Base-by-base conservation (phyloP, 768 basidiomycete genomes). In the Rhodotorula kratochvilovae region DNA sequence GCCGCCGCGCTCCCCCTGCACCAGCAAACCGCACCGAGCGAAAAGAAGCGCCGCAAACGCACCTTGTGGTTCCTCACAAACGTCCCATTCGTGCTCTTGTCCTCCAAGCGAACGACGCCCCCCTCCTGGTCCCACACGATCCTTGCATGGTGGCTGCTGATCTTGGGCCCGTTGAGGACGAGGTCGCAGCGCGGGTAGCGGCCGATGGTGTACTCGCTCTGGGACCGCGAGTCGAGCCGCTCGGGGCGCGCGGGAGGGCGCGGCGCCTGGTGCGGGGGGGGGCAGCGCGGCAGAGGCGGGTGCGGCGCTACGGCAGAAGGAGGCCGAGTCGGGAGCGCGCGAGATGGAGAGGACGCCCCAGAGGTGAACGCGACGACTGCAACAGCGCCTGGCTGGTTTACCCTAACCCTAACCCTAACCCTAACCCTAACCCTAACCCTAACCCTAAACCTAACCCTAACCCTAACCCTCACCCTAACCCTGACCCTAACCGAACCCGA, bases 1-100 rank as follows among this genome's bases (percentile, higher is more conserved):
- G n/a, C n/a, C n/a, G n/a, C n/a, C n/a, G n/a, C n/a, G n/a, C n/a
- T n/a, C n/a, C n/a, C n/a, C n/a, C n/a, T n/a, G n/a, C n/a, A n/a
- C n/a, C n/a, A n/a, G n/a, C n/a, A n/a, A n/a, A n/a, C n/a, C n/a
- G n/a, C n/a, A n/a, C n/a, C n/a, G n/a, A 48, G 21, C 19, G 17
- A 54, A 21, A 23, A 17, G 42, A 13, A 5, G 23, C 23, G 31
- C 16, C 15, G 3, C 10, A 21, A 23, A 53, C 73, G 42, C 55
- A 71, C 73, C 55, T 74, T 74, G 23, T n/a, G 16, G 6, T 48
- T 57, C n/a, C 65, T 29, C 10, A 75, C 74, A 16, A 43, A 67
- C 1, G 74, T 75, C 21, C 74, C 74, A 27, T 75, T 75, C 8
- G 74, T 75, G 16, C 51, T 50, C 25, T 33, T 56, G 29, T 75